Evolutionary conservation across 2,329 filamentous ascomycete genomes (phyloP), one percentile per base, ranked within the genome.

Genomic region (Diaporthe sp.): DNA sequence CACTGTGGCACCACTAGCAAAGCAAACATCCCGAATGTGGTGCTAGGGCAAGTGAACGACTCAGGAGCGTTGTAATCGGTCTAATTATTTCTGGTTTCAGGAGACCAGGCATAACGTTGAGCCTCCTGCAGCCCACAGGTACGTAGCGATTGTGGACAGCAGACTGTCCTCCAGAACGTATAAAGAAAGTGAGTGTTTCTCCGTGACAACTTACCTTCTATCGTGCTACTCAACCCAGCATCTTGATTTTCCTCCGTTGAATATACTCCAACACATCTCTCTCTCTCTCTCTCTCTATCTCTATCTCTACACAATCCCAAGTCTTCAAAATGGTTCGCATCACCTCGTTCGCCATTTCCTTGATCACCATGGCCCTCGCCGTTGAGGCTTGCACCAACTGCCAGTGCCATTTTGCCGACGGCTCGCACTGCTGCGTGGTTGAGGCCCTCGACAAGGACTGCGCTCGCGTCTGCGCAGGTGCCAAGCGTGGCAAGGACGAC

Each of bases 401-500:
- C 34, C 58, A 61, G 13, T 61, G 58, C 37, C 58, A 61, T 10
- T 61, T 61, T 10, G 4, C 58, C 22, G 58, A 61, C n/a, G 58
- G 58, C 34, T 61, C 58, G 10, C 58, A 61, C 58, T 61, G 58
- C 34, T 61, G 58, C 15, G 58, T 61, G 12, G 58, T 61, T 15
- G 12, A n/a, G 2, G 22, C 58, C 2, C 13, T n/a, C 37, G 58
- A 61, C 58, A n/a, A n/a, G 22, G 58, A 61, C 58, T 61, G 58
- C 13, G n/a, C 22, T 1, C 58, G 58, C 37, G 58, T 61, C 58
- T 61, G 58, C 34, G 31, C 58, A n/a, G 13, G 15, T n/a, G 58
- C 58, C 34, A n/a, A 39, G 58, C 58, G 58, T n/a, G 58, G 58
- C 4, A 61, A 61, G 58, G 58, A 61, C 58, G 58, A 61, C 37